Conservation (phyloP, 2,329 filamentous ascomycete species). For the Scytalidium lignicola region DNA sequence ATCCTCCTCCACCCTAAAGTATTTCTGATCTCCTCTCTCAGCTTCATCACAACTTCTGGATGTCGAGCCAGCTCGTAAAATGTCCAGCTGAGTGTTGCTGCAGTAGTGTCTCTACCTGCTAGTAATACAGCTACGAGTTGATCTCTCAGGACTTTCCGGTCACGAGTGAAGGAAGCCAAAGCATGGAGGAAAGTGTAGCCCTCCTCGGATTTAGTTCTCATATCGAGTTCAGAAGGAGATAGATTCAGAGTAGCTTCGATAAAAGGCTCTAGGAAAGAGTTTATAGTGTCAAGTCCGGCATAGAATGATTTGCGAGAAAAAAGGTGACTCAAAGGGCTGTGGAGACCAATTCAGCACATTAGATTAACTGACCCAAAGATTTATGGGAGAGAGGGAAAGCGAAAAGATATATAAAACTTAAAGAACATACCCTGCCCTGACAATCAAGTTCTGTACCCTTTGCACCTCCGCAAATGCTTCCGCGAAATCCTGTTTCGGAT, state of each 20-base stretch:
- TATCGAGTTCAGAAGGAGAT: slow-evolving; percentile 64
- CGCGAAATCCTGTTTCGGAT: slow-evolving; percentile 64
- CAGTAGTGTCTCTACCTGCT: slow-evolving; percentile 84
- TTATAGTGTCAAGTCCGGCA: slow-evolving; percentile 59
- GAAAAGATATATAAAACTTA: background rate
- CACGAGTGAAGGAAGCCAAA: slow-evolving; percentile 73
- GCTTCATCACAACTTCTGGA: slow-evolving; percentile 59
- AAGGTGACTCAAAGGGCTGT: slow-evolving; percentile 53
- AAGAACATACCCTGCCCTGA: slow-evolving; percentile 51
- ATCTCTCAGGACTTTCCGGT: slow-evolving; percentile 69
- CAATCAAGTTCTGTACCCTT: slow-evolving; percentile 62
- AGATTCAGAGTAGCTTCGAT: slow-evolving; percentile 70
- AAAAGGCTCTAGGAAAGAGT: slow-evolving; percentile 71
- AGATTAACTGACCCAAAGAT: background rate
- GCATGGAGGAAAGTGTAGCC: slow-evolving; percentile 84
- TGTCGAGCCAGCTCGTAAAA: slow-evolving; percentile 76
- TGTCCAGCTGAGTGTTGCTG: slow-evolving; percentile 72
- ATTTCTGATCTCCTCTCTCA: slow-evolving; percentile 67
- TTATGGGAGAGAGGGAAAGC: background rate
- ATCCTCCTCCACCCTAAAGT: slow-evolving; percentile 57
- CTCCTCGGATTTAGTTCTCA: slow-evolving; percentile 65
- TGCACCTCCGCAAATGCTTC: slow-evolving; percentile 78
- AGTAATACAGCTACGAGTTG: slow-evolving; percentile 79
- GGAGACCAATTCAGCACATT: slow-evolving; percentile 2
- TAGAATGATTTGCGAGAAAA: slow-evolving; percentile 63